These are phyloP conservation scores for Chalciporus pseudorubinellus DNA, from an alignment of 768 basidiomycete genomes.

Conservation along the genomic window DNA sequence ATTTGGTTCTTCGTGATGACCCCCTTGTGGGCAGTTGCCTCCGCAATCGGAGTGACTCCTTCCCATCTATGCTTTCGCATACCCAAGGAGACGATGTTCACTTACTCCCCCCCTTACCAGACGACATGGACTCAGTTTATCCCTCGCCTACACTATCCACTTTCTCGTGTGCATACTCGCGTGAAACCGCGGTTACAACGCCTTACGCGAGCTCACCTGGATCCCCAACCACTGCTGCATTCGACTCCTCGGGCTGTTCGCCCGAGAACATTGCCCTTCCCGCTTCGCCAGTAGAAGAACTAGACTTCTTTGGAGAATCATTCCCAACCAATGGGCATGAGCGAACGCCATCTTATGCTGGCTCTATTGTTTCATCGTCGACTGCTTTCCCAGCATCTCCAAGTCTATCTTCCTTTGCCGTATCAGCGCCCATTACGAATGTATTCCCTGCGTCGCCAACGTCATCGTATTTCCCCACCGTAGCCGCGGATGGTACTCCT, in stretches of 20 bases:
- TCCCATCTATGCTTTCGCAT: background rate
- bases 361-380: background rate
- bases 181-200: constrained; percentile 25
- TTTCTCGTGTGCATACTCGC: constrained; percentile 27
- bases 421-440: constrained; percentile 1
- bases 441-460: constrained; percentile 12
- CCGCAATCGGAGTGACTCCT: constrained; percentile 19
- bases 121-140: constrained; percentile 22
- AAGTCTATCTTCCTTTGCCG: background rate
- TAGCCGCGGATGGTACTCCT: background rate
- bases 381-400: constrained; percentile 9
- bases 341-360: constrained; percentile 5
- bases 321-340: background rate
- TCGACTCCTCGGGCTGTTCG: constrained; percentile 13
- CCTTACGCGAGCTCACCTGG: constrained; percentile 22
- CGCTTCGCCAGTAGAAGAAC: constrained; percentile 20
- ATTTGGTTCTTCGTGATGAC: background rate
- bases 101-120: background rate
- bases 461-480: background rate
- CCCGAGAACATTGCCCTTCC: constrained; percentile 29
- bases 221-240: constrained; percentile 20
- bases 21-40: constrained; percentile 10
- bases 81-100: background rate
- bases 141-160: constrained; percentile 30
- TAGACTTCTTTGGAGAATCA: background rate